phyloP scores from a whole-genome alignment of 257 asterid genomes.

The Phtheirospermum japonicum region DNA sequence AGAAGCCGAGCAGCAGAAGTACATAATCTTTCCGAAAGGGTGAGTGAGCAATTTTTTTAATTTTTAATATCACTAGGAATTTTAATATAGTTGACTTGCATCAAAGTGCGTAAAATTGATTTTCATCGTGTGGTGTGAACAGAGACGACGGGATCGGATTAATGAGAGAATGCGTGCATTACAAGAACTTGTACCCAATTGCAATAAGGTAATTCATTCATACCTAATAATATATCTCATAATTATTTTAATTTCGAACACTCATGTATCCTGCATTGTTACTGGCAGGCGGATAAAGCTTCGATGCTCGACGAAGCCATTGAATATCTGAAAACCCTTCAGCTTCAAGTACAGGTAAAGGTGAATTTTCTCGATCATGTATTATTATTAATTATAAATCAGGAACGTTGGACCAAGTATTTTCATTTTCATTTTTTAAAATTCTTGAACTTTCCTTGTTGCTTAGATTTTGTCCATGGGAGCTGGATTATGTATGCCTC shows the following conservation, averaged over 20 bases:
- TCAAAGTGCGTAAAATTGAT: slow-evolving; percentile 21
- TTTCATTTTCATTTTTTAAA: not conserved
- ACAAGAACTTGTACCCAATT: slow-evolving; percentile 96
- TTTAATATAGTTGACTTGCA: not conserved
- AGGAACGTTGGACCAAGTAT: not conserved
- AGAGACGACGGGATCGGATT: slow-evolving; percentile 92
- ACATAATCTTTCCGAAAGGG: slow-evolving; percentile 96
- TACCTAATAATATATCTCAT: not conserved
- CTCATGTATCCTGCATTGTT: slow-evolving; percentile 10
- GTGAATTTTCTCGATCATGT: slow-evolving; percentile 18
- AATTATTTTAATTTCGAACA: not conserved
- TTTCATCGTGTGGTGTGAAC: slow-evolving; percentile 31
- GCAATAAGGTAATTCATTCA: slow-evolving; percentile 70
- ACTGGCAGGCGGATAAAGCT: slow-evolving; percentile 87
- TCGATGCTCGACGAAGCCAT: slow-evolving; percentile 99
- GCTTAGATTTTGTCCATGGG: slow-evolving; percentile 95
- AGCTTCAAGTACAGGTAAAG: slow-evolving; percentile 91
- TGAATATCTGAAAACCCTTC: slow-evolving; percentile 93
- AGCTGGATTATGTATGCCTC: slow-evolving; percentile 83
- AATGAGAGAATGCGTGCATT: slow-evolving; percentile 97
- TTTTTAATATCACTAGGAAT: too few species aligned
- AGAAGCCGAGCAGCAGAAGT: slow-evolving; percentile 98
- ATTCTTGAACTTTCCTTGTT: slow-evolving; percentile 10
- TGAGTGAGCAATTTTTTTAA: too few species aligned
- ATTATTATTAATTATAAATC: not conserved